phyloP scores from a whole-genome alignment of 1,284 basidiomycete genomes.

The Meira nashicola region DNA sequence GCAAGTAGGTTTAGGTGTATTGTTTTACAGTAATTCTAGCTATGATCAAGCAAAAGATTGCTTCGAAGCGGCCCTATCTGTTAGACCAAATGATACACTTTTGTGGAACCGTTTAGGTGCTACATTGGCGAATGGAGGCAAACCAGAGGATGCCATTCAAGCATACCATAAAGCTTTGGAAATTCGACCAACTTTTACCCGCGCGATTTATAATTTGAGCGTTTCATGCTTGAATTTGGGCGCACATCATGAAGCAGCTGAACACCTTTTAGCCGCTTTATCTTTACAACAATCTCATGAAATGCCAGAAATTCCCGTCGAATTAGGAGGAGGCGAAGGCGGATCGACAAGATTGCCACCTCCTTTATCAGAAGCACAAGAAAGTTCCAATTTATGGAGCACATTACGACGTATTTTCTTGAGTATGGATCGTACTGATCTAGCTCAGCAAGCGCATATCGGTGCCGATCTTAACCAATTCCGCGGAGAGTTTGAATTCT shows the following conservation, averaged over 20 bases:
- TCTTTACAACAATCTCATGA: conserved; percentile 63
- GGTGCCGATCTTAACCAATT: conserved; percentile 65
- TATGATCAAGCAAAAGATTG: conserved; percentile 82
- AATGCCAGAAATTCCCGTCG: conserved; percentile 44
- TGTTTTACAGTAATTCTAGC: conserved; percentile 80
- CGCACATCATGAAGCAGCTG: conserved; percentile 89
- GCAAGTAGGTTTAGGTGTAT: conserved; percentile 84
- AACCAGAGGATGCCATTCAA: conserved; percentile 89
- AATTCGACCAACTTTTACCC: conserved; percentile 88
- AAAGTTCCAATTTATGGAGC: conserved; percentile 69
- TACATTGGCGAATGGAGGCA: conserved; percentile 86
- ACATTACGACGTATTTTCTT: conserved; percentile 72
- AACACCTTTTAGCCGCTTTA: conserved; percentile 92
- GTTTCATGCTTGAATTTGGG: conserved; percentile 97
- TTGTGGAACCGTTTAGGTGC: conserved; percentile 96
- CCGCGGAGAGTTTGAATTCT: conserved; percentile 77
- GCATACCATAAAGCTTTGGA: conserved; percentile 91
- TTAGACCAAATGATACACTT: conserved; percentile 81
- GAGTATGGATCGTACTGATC: conserved; percentile 56
- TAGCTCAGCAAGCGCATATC: conserved; percentile 58
- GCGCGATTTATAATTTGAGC: conserved; percentile 95
- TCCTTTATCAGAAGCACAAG: conserved; percentile 46
- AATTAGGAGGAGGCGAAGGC: conserved; percentile 11
- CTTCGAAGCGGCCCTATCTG: conserved; percentile 76
- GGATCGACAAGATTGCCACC: background rate